Evolutionary conservation across 2,329 filamentous ascomycete species (phyloP).

Genomic region (Neofusicoccum sp.): DNA sequence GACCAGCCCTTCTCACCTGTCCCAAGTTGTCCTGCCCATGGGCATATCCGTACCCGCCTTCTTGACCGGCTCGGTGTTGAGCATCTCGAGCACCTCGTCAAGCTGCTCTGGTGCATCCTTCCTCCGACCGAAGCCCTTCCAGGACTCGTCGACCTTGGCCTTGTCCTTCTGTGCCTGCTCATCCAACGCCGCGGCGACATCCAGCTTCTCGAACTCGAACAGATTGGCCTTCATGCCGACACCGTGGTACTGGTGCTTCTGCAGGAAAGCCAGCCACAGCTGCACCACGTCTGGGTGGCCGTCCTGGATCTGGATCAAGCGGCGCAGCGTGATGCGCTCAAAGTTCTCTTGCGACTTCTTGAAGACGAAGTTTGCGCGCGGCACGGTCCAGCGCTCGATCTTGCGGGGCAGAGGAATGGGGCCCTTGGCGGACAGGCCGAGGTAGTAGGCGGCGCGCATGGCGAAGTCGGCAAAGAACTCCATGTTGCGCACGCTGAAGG

Average conservation of each 20-base stretch:
- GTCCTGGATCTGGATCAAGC: conserved; percentile 89
- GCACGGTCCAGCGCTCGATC: conserved; percentile 91
- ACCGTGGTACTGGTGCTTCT: conserved; percentile 92
- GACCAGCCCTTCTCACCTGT: neutral
- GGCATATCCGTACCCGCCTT: conserved; percentile 14
- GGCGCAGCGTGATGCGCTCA: conserved; percentile 80
- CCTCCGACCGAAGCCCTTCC: conserved; percentile 28
- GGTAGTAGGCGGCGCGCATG: conserved; percentile 89
- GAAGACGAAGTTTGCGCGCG: conserved; percentile 83
- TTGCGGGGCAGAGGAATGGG: conserved; percentile 83
- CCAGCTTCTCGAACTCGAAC: conserved; percentile 75
- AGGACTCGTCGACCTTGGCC: conserved; percentile 27
- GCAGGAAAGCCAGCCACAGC: conserved; percentile 86
- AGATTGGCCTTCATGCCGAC: conserved; percentile 99
- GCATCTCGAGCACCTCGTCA: conserved; percentile 21
- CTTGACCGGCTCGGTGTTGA: conserved; percentile 25
- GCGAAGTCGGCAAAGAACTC: conserved; percentile 96
- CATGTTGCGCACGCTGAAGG: conserved; percentile 84
- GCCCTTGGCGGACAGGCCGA: conserved; percentile 79
- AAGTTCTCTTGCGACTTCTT: conserved; percentile 99
- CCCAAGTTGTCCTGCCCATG: neutral
- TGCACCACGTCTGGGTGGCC: conserved; percentile 86
- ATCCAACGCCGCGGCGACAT: conserved; percentile 31
- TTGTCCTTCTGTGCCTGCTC: conserved; percentile 30
- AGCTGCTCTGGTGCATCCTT: conserved; percentile 21